These are phyloP conservation scores for Niveomyces coronatus DNA, from an alignment of 2,329 filamentous ascomycete species.

Conservation along the genomic window DNA sequence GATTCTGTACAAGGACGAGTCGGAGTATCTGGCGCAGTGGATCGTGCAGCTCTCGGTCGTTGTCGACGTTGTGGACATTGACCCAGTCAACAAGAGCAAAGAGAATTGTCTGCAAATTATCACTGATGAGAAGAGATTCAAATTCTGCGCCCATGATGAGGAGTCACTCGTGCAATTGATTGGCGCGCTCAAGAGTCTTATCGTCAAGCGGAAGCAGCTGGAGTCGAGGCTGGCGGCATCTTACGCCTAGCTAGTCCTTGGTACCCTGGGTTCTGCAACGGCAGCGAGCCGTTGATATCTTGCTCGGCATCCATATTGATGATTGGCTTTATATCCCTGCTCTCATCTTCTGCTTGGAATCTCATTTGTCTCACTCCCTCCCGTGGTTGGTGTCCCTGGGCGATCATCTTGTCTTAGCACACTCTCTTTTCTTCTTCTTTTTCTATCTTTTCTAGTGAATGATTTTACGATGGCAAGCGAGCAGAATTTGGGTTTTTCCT, in stretches of 20 bases:
- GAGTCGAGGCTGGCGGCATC: constrained; percentile 36
- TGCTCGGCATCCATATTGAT: no score
- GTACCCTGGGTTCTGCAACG: not conserved
- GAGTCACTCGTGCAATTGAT: constrained; percentile 75
- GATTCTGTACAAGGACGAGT: constrained; percentile 85
- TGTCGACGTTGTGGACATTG: constrained; percentile 86
- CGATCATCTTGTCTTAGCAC: constrained; percentile 3
- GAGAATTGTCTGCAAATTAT: constrained; percentile 85
- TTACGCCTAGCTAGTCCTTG: not conserved
- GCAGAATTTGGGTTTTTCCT: not conserved
- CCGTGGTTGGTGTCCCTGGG: no score
- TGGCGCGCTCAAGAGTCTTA: constrained; percentile 80
- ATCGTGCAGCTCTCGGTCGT: constrained; percentile 71
- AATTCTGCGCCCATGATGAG: constrained; percentile 70
- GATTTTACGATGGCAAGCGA: constrained; percentile 5
- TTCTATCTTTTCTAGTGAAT: no score
- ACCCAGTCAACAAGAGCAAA: constrained; percentile 77
- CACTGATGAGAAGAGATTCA: constrained; percentile 77
- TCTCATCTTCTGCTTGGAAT: no score
- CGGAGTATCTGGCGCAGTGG: constrained; percentile 78
- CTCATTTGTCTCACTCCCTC: no score
- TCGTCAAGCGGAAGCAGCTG: constrained; percentile 58
- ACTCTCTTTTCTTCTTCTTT: constrained; percentile 11
- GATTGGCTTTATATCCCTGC: no score
- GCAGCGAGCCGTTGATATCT: no score